Percentiles rank a stretch among this genome's conserved stretches.
Evolutionary conservation across 208 protist genomes (phyloP).

Genomic region (Acanthamoeba rhysodes): DNA sequence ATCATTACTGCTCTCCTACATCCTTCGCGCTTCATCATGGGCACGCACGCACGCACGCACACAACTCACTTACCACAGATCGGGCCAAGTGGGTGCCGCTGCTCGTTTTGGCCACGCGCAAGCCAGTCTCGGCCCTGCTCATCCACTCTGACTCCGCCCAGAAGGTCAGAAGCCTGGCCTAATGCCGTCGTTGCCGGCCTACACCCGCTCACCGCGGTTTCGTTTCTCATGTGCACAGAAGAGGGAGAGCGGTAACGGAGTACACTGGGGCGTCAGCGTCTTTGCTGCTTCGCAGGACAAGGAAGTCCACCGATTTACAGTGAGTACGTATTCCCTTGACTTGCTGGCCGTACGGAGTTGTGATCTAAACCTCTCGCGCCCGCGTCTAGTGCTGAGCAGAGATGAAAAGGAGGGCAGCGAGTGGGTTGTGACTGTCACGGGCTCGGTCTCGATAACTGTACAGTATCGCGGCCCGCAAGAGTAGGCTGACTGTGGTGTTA

Average conservation of each 20-base stretch:
- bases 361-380: neutral
- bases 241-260: neutral
- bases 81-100: neutral
- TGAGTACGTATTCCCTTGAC: neutral
- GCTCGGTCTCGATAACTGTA: neutral
- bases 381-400: neutral
- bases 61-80: neutral
- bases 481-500: no score
- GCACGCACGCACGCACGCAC: neutral
- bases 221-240: neutral
- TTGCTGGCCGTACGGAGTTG: neutral
- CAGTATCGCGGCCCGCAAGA: no score
- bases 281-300: constrained; percentile 50
- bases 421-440: constrained; percentile 19
- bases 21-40: neutral
- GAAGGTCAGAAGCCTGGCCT: neutral
- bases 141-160: constrained; percentile 8
- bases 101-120: constrained; percentile 18
- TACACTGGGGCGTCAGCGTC: constrained; percentile 34
- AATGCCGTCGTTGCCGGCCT: neutral
- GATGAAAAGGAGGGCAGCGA: constrained; percentile 16
- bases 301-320: constrained; percentile 19
- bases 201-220: neutral
- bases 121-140: neutral
- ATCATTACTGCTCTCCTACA: neutral